Percentiles rank a stretch among this genome's conserved stretches.
These are phyloP conservation scores for Oryza officinalis DNA, from an alignment of 176 grass and related monocot genomes.

Conservation along the genomic window DNA sequence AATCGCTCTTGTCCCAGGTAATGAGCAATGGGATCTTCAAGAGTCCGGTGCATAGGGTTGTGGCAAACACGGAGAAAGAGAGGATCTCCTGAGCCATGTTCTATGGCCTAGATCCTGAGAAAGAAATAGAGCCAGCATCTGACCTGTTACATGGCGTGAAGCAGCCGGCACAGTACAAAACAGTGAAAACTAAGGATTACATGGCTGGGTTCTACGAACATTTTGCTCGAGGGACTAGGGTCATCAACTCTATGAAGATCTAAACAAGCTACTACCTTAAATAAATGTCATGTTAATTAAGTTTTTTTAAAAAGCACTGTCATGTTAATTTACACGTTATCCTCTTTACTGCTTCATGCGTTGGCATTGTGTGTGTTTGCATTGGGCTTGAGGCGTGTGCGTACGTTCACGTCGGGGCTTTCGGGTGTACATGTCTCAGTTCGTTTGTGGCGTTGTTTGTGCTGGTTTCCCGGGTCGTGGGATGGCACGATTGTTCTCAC, in stretches of 20 bases:
- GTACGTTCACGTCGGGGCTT: no score
- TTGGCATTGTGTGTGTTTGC: no score
- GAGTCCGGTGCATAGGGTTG: slow-evolving; percentile 55
- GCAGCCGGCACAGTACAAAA: slow-evolving; percentile 31
- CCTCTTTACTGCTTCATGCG: no score
- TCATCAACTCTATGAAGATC: slow-evolving; percentile 35
- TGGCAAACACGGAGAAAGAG: slow-evolving; percentile 37
- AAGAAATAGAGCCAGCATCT: slow-evolving; percentile 38
- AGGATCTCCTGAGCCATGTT: slow-evolving; percentile 60
- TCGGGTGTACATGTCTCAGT: no score
- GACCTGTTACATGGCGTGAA: slow-evolving; percentile 27
- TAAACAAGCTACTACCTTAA: neutral
- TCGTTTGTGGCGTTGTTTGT: no score
- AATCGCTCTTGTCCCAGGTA: slow-evolving; percentile 25
- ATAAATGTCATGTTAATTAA: no score
- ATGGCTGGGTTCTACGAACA: slow-evolving; percentile 8
- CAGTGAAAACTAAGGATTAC: slow-evolving; percentile 39
- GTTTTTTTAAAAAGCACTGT: no score
- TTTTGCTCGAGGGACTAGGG: slow-evolving; percentile 33
- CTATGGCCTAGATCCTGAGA: slow-evolving; percentile 34
- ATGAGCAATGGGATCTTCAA: slow-evolving; percentile 54
- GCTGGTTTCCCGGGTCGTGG: no score
- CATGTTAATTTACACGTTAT: no score
- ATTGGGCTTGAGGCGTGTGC: no score
- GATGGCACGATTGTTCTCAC: no score